These are phyloP conservation scores for Trichosphaerium sp. DNA, from an alignment of 78 protist species.

Conservation along the genomic window DNA sequence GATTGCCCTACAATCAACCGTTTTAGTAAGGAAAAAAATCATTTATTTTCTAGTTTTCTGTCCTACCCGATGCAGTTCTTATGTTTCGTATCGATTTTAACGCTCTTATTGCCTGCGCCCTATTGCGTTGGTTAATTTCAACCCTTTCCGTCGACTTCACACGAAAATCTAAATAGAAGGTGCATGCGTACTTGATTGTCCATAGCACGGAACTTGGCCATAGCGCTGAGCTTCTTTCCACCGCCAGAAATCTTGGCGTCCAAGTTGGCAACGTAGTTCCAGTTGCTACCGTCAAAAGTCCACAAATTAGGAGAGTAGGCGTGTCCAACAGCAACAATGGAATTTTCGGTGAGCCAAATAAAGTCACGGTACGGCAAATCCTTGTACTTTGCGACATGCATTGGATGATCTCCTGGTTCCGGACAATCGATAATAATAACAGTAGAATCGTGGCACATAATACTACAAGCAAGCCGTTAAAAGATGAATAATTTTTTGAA, in stretches of 20 bases:
- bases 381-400: too few relatives aligned
- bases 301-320: constrained; percentile 50
- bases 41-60: neutral
- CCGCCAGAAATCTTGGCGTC: too few relatives aligned
- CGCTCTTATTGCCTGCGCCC: constrained; percentile 41
- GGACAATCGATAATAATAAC: too few relatives aligned
- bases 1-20: too few relatives aligned
- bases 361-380: constrained; percentile 53
- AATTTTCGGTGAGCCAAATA: constrained; percentile 38
- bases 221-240: too few relatives aligned
- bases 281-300: constrained; percentile 25
- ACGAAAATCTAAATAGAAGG: constrained; percentile 19
- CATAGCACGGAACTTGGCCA: too few relatives aligned
- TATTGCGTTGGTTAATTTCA: too few relatives aligned
- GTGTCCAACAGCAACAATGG: constrained; percentile 63
- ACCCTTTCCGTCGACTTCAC: too few relatives aligned
- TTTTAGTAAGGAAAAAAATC: too few relatives aligned
- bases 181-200: neutral
- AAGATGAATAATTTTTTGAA: too few relatives aligned
- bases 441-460: constrained; percentile 41
- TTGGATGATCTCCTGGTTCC: too few relatives aligned
- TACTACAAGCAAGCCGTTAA: too few relatives aligned
- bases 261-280: constrained; percentile 34
- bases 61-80: constrained; percentile 63
- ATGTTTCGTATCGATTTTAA: constrained; percentile 53